These are phyloP conservation scores for Helianthus tuberosus DNA, from an alignment of 129 eudicot genomes.

Conservation along the genomic window DNA sequence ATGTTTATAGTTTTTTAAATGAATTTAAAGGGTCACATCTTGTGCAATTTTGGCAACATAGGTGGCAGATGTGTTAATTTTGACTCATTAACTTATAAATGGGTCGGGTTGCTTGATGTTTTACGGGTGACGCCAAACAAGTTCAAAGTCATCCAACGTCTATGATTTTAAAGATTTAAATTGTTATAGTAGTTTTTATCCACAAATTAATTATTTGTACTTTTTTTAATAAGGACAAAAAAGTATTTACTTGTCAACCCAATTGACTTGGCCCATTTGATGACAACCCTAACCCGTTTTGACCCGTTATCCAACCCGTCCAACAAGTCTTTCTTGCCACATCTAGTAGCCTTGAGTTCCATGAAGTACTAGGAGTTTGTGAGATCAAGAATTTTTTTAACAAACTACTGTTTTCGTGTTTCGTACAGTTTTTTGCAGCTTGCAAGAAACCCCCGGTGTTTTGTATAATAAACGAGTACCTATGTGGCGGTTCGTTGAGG, in stretches of 20 bases:
- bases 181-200: no score
- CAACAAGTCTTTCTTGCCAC: not conserved
- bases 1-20: not conserved
- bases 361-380: not conserved
- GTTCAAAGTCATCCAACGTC: no score
- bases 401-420: slow-evolving; percentile 7
- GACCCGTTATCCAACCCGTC: no score
- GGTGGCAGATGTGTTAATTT: not conserved
- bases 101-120: not conserved
- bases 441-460: slow-evolving; percentile 95
- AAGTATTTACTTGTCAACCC: no score
- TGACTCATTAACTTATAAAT: not conserved
- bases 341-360: not conserved
- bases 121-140: not conserved
- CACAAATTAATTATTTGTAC: no score
- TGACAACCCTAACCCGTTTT: no score
- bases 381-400: not conserved
- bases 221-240: no score
- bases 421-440: slow-evolving; percentile 86
- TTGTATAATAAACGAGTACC: slow-evolving; percentile 92
- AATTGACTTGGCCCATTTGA: no score
- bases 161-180: no score
- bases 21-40: not conserved
- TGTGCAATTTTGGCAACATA: not conserved
- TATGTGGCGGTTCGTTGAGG: slow-evolving; percentile 87